Conservation (phyloP, 2,329 filamentous ascomycete species). For the Sporothrix dimorphospora region DNA sequence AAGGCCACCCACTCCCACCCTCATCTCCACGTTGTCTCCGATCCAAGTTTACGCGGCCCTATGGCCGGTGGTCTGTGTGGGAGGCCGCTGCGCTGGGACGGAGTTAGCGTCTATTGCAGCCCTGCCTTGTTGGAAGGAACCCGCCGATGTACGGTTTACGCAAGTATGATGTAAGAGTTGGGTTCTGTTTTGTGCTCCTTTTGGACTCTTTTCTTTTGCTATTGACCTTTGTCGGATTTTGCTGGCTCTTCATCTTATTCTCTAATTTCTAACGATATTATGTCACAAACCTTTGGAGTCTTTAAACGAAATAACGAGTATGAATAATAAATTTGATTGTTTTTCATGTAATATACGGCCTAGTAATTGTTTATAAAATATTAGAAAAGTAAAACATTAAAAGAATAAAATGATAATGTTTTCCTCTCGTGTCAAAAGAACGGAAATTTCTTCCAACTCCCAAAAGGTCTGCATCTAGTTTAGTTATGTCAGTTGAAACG, state of each 20-base stretch:
- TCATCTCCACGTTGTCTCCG: background rate
- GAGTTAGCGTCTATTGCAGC: no score
- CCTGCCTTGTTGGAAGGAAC: background rate
- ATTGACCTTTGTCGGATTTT: background rate
- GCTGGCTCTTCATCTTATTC: background rate
- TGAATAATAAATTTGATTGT: no score
- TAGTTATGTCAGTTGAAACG: background rate
- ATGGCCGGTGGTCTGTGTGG: slow-evolving; percentile 14
- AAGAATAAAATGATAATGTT: no score
- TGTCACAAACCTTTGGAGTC: no score
- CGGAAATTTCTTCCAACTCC: no score
- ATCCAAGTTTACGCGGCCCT: no score
- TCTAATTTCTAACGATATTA: no score
- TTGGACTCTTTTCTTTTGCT: background rate
- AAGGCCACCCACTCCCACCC: background rate
- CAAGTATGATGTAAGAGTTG: slow-evolving; percentile 1
- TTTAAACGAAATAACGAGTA: no score
- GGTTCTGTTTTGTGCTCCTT: no score
- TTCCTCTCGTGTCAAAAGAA: no score
- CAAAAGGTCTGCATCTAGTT: no score
- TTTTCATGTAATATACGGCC: no score
- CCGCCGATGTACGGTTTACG: background rate
- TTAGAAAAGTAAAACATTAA: background rate
- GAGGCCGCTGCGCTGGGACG: slow-evolving; percentile 1
- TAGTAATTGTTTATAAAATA: background rate